These are phyloP conservation scores for Phytopythium montanum DNA, from an alignment of 352 stramenopile species.

Conservation along the genomic window DNA sequence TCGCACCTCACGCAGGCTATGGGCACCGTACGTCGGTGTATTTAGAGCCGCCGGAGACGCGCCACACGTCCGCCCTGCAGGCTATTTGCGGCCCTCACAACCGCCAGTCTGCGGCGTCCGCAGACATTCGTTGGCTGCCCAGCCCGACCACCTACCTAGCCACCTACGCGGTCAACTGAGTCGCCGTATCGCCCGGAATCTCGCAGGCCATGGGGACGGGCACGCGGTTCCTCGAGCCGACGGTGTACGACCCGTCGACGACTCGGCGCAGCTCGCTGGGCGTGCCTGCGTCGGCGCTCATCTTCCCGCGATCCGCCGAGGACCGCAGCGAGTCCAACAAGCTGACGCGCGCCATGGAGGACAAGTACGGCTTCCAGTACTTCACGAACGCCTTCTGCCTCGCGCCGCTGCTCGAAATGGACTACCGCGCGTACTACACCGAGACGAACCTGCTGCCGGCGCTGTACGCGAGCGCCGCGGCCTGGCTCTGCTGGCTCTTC, in stretches of 20 bases:
- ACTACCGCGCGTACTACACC: slow-evolving; percentile 77
- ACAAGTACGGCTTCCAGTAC: slow-evolving; percentile 83
- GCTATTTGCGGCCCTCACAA: too few relatives aligned
- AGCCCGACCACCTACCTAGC: too few relatives aligned
- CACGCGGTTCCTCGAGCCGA: slow-evolving; percentile 4
- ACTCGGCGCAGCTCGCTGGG: slow-evolving; percentile 54
- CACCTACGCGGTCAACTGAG: too few relatives aligned
- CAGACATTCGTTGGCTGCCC: too few relatives aligned
- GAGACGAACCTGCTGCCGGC: slow-evolving; percentile 64
- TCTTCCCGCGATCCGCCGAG: slow-evolving; percentile 65
- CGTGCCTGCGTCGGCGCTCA: slow-evolving; percentile 60
- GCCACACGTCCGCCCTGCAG: too few relatives aligned
- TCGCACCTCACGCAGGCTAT: too few relatives aligned
- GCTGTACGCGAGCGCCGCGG: slow-evolving; percentile 53
- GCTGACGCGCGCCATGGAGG: slow-evolving; percentile 59
- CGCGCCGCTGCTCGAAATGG: slow-evolving; percentile 52
- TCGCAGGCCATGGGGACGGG: background rate
- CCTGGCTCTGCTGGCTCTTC: slow-evolving; percentile 54
- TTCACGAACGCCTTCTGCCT: slow-evolving; percentile 72
- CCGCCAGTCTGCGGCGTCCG: too few relatives aligned
- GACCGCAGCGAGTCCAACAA: slow-evolving; percentile 69
- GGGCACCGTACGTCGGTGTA: too few relatives aligned
- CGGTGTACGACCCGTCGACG: slow-evolving; percentile 11
- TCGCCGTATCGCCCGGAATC: too few relatives aligned
- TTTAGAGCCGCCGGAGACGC: too few relatives aligned